Evolutionary conservation across 2,329 filamentous ascomycete species (phyloP), one percentile per base, ranked within the genome.

Genomic region (Penicillium aurantiogriseum): DNA sequence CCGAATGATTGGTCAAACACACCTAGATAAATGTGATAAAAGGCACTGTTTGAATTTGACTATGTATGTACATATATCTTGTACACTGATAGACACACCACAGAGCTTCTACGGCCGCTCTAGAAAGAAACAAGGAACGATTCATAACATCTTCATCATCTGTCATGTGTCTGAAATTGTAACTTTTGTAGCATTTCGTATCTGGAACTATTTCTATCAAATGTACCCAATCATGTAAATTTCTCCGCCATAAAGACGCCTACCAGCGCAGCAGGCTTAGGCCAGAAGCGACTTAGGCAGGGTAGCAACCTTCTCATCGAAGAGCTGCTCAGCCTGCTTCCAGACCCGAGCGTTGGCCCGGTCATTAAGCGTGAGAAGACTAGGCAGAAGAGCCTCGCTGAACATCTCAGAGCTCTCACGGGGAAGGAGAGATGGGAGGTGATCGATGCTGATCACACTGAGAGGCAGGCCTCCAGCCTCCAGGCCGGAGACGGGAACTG

Each of bases 391-490:
- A 47, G 89, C 88, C 51, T 83, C 80, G 73, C 88, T 91, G 79
- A 96, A 97, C 21, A 88, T 88, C 77, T 97, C 92, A 43, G 87
- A 91, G 27, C 91, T 88, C 78, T 97, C 93, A 52, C 93, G 83
- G 1, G 93, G 90, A 38, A 97, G 81, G 64, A 97, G 83, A 52
- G 86, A 89, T 4, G 91, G 91, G 51, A 95, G 81, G 71, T 95
- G 91, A 75, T 95, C 90, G 69, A 95, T 94, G 73, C 86, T 89
- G 76, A 97, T 96, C 66, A 97, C 90, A 47, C 84, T 87, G 56
- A 96, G 77, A 8, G 84, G 82, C 0, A 85, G 83, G 52, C 81
- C 77, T 46, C 75, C 81, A 69, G 78, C 81, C 85, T 23, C 64
- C 55, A 38, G 69, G 57, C 55, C 74, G 54, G 85, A 79, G 25